Evolutionary conservation across 495 filamentous ascomycete species (phyloP), one percentile per base, ranked within the genome.

Genomic region (Penicillium herquei): DNA sequence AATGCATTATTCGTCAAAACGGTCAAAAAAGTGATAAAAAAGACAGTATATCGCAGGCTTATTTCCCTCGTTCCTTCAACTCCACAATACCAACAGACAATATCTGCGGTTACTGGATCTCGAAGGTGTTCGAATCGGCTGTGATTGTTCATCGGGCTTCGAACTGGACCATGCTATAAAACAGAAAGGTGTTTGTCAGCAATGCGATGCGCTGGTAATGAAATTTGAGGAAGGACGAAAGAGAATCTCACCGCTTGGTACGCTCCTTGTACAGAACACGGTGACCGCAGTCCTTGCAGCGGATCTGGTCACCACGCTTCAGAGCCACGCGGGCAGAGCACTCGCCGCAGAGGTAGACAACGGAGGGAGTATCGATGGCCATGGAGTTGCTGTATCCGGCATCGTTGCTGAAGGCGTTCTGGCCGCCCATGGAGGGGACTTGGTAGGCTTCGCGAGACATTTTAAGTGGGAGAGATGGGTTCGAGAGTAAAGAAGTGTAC

Each of bases 221-320:
- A 52, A 40, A 17, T 16, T 21, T 16, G n/a, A 44, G 30, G 14
- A 31, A 43, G 17, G 31, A 14, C 21, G 40, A 48, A 51, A 57
- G 32, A 39, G 33, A 55, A 56, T 70, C 85, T 72, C 70, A 97
- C 94, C 95, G 82, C 81, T 96, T 97, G 33, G 94, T 99, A 63
- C 94, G 76, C 84, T 96, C 90, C 82, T 99, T 99, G 73, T 97
- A 97, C 56, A 99, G 76, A 49, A 99, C 91, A 56, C 94, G 87
- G 68, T 96, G 91, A 21, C 94, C 95, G 69, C 94, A 99, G 72
- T 93, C 91, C 74, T 92, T 90, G 79, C 94, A 99, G 26, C 94
- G 85, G 61, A 98, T 95, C 51, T 88, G 87, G 62, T 96, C 92
- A 52, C 85, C 90, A 56, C 87, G 83, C 73, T 90, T 88, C 61